Percentiles rank a stretch among this genome's conserved stretches.
Evolutionary conservation across 139 green algal genomes (phyloP).

Genomic region (Picochlorum sp.): DNA sequence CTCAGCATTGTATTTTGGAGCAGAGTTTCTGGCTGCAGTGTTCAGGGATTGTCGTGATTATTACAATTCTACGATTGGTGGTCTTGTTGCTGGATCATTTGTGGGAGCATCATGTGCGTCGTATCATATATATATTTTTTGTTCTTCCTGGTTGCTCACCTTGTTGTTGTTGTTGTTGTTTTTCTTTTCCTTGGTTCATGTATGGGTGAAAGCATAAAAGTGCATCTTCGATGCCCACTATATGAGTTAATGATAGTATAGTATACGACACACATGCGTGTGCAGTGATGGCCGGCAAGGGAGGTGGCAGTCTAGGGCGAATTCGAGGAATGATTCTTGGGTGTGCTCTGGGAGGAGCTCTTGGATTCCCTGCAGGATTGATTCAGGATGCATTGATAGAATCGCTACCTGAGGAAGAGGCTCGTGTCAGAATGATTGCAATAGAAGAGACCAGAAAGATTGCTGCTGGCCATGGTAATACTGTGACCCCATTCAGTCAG

Average conservation of each 20-base stretch:
- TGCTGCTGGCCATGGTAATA: not conserved
- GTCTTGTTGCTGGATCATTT: slow-evolving; percentile 21
- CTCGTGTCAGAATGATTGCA: not conserved
- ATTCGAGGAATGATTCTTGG: slow-evolving; percentile 23
- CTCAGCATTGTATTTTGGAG: slow-evolving; percentile 30
- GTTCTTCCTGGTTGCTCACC: too few species aligned
- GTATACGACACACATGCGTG: too few species aligned
- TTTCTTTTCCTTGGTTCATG: too few species aligned
- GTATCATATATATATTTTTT: not conserved
- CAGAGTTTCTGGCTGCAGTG: slow-evolving; percentile 25
- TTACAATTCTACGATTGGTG: slow-evolving; percentile 20
- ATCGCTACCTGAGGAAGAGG: slow-evolving; percentile 1
- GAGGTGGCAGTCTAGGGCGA: slow-evolving; percentile 19
- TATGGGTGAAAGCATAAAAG: too few species aligned
- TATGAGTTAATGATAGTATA: too few species aligned
- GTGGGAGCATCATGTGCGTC: not conserved
- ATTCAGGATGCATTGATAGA: slow-evolving; percentile 17
- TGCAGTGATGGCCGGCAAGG: not conserved
- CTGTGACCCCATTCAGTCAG: not conserved
- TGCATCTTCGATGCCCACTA: too few species aligned
- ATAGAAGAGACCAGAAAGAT: slow-evolving; percentile 7
- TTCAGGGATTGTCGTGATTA: slow-evolving; percentile 22
- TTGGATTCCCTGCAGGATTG: slow-evolving; percentile 27
- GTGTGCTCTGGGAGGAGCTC: slow-evolving; percentile 16
- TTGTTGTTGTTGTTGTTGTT: too few species aligned